phyloP scores from a whole-genome alignment of 768 basidiomycete species.

The Xerocomellus amylosporus region DNA sequence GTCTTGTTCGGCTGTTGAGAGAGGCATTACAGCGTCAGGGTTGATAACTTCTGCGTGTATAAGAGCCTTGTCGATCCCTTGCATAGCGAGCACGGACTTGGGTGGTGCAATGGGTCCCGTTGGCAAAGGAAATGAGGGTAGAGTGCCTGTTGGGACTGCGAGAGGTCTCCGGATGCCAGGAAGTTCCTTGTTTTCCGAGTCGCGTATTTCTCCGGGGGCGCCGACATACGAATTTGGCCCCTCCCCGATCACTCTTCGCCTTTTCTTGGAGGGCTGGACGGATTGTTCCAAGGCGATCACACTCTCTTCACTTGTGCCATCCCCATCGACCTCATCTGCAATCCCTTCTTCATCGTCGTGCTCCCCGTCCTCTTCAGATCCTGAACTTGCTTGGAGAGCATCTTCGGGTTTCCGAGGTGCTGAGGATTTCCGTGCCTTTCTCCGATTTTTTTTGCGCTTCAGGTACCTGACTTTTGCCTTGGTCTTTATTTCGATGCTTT shows the following conservation, averaged over 20 bases:
- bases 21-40: constrained; percentile 44
- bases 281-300: constrained; percentile 2
- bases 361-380: constrained; percentile 27
- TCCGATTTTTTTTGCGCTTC: constrained; percentile 65
- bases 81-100: constrained; percentile 64
- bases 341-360: constrained; percentile 14
- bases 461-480: constrained; percentile 72
- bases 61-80: constrained; percentile 75
- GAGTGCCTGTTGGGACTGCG: constrained; percentile 31
- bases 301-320: constrained; percentile 10
- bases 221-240: constrained; percentile 19
- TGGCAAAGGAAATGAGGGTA: constrained; percentile 72
- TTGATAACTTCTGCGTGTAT: constrained; percentile 68
- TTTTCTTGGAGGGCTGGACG: constrained; percentile 42
- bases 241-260: constrained; percentile 35
- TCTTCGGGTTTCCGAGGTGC: constrained; percentile 26
- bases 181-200: background rate
- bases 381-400: constrained; percentile 13
- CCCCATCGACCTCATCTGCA: constrained; percentile 18
- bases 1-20: constrained; percentile 39
- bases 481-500: constrained; percentile 48
- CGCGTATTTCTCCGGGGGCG: background rate
- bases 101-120: constrained; percentile 66
- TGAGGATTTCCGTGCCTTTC: constrained; percentile 47
- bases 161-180: constrained; percentile 4